Conservation (phyloP, 768 basidiomycete species). For the Rhodocollybia butyracea region DNA sequence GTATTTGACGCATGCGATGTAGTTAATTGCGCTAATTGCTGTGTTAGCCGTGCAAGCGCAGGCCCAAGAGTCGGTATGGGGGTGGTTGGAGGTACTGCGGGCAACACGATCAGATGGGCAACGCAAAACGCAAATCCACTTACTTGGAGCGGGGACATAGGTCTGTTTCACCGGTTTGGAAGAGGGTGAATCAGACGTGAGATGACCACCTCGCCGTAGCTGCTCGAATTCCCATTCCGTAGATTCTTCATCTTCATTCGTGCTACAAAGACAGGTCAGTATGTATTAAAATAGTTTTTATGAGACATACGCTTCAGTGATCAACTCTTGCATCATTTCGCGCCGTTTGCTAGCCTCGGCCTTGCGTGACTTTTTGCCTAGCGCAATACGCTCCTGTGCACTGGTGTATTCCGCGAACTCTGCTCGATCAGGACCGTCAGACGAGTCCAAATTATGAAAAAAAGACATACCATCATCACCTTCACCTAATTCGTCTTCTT, state of each 20-base stretch:
- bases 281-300: background rate
- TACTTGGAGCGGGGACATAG: conserved; percentile 76
- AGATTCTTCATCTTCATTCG: conserved; percentile 82
- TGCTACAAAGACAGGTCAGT: conserved; percentile 34
- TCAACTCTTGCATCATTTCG: conserved; percentile 75
- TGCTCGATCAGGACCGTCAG: conserved; percentile 21
- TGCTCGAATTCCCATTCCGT: conserved; percentile 86
- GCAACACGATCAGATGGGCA: background rate
- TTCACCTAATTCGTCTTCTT: conserved; percentile 87
- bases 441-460: background rate
- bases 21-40: conserved; percentile 56
- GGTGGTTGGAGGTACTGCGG: conserved; percentile 60
- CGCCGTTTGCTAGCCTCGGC: conserved; percentile 62
- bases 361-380: conserved; percentile 81
- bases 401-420: conserved; percentile 87
- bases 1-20: conserved; percentile 68
- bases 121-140: conserved; percentile 12
- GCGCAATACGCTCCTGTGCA: conserved; percentile 80
- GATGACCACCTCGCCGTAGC: conserved; percentile 68
- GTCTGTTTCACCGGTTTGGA: conserved; percentile 39
- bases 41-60: conserved; percentile 58
- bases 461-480: conserved; percentile 73
- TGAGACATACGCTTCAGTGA: conserved; percentile 69
- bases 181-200: conserved; percentile 32
- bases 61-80: conserved; percentile 63